Evolutionary conservation across 2,329 filamentous ascomycete genomes (phyloP).

Genomic region (Colletotrichum sp.): DNA sequence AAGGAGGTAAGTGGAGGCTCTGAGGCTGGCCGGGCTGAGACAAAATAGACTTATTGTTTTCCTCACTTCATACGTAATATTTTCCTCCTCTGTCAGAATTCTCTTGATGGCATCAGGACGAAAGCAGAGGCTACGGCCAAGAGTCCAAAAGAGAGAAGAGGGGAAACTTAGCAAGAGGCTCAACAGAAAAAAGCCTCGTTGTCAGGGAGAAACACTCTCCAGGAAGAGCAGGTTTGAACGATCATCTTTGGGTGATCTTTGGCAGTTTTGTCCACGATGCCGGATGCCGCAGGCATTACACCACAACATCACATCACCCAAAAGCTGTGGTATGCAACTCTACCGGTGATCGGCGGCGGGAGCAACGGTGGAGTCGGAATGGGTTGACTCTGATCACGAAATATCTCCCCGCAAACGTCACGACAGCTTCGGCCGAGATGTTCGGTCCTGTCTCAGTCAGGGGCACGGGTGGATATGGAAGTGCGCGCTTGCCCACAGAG

Average conservation of each 20-base stretch:
- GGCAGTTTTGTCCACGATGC: not conserved
- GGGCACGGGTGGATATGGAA: not conserved
- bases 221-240: not conserved
- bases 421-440: slow-evolving; percentile 2
- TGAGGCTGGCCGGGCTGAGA: slow-evolving; percentile 1
- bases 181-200: not conserved
- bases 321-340: not conserved
- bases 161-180: not conserved
- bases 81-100: not conserved
- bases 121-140: not conserved
- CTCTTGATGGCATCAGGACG: not conserved
- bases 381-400: not conserved
- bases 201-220: not conserved
- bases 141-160: not conserved
- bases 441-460: not conserved
- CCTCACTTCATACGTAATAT: not conserved
- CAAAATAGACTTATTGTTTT: not conserved
- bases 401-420: slow-evolving; percentile 15
- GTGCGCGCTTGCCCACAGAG: not conserved
- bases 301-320: not conserved
- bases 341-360: slow-evolving; percentile 16
- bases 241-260: not conserved
- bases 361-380: slow-evolving; percentile 12
- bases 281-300: not conserved
- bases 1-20: slow-evolving; percentile 5